A percentile compares a stretch with the other conserved stretches of the same genome.
Evolutionary conservation across 1,284 basidiomycete genomes (phyloP).

Genomic region (Pseudozyma tsukubaensis): DNA sequence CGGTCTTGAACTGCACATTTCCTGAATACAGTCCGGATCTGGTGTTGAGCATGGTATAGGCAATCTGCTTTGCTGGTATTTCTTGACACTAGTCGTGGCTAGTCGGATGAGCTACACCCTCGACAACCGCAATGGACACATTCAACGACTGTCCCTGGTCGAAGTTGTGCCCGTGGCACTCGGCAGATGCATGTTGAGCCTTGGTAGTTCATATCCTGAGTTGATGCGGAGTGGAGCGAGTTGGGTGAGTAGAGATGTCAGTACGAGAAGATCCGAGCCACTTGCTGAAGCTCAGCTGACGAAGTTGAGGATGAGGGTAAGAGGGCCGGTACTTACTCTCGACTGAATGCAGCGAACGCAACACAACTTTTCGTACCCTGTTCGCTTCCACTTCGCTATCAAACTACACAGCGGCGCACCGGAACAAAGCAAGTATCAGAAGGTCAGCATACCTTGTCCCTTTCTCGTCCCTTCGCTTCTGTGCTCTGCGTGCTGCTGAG

Average conservation of each 20-base stretch:
- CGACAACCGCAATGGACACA: conserved; percentile 85
- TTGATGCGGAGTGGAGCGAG: too few relatives aligned
- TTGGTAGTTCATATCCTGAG: conserved; percentile 95
- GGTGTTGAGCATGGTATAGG: too few relatives aligned
- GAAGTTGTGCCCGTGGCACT: conserved; percentile 92
- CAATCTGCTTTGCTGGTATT: not conserved
- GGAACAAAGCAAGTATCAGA: too few relatives aligned
- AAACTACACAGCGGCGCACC: conserved; percentile 75
- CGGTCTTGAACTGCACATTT: not conserved
- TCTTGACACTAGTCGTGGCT: too few relatives aligned
- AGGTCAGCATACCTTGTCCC: not conserved
- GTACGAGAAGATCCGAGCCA: conserved; percentile 14
- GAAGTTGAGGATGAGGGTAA: not conserved
- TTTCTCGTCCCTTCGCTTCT: not conserved
- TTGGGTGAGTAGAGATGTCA: not conserved
- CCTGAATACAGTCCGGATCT: too few relatives aligned
- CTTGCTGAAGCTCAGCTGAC: too few relatives aligned
- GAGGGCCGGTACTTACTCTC: conserved; percentile 73
- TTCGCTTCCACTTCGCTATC: conserved; percentile 99
- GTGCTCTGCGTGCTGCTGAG: too few relatives aligned
- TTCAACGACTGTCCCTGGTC: conserved; percentile 91
- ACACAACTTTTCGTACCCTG: conserved; percentile 97
- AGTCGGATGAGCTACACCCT: conserved; percentile 61
- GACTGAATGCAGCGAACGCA: conserved; percentile 97
- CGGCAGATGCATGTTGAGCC: conserved; percentile 99